Evolutionary conservation across 108 stramenopile genomes (phyloP).

Genomic region (Fragilariopsis cylindrus): DNA sequence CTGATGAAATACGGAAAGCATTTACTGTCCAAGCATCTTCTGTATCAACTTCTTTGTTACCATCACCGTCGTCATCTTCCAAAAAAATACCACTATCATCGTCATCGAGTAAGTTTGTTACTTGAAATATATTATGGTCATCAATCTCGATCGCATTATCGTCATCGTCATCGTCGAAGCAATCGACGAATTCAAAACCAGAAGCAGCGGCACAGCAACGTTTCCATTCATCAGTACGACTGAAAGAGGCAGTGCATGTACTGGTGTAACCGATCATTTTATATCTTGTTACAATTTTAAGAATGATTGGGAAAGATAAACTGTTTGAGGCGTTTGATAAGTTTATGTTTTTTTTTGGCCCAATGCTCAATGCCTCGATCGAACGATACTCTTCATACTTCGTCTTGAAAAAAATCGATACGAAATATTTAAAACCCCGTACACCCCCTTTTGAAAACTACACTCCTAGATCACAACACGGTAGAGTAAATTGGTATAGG

Average conservation of each 20-base stretch:
- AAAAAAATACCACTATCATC: background rate
- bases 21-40: constrained; percentile 52
- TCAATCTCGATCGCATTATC: background rate
- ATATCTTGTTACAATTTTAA: no score
- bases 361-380: no score
- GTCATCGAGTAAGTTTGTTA: constrained; percentile 29
- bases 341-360: no score
- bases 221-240: constrained; percentile 39
- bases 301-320: constrained; percentile 2
- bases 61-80: constrained; percentile 26
- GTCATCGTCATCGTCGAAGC: constrained; percentile 23
- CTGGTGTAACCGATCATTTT: background rate
- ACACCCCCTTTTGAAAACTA: no score
- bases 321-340: background rate
- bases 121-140: constrained; percentile 13
- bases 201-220: constrained; percentile 33
- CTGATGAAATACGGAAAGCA: constrained; percentile 42
- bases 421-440: no score
- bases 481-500: no score
- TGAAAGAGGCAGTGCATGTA: constrained; percentile 31
- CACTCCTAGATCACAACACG: no score
- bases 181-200: constrained; percentile 46
- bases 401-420: no score
- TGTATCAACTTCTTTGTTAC: constrained; percentile 2
- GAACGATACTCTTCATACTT: no score